phyloP scores from a whole-genome alignment of 768 basidiomycete species.

The Panus rudis region DNA sequence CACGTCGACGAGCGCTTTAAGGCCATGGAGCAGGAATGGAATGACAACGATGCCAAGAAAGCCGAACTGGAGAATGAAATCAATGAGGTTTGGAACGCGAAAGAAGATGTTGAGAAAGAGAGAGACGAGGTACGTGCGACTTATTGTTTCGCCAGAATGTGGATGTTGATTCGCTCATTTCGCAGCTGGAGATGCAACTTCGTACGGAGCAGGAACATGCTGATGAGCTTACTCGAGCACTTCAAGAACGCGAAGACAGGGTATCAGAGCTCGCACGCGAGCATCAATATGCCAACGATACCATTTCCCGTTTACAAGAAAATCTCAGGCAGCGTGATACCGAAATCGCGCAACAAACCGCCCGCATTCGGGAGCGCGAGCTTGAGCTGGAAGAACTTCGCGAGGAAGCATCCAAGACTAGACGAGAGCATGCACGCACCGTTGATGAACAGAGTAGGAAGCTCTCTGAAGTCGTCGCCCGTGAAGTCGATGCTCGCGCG shows the following conservation, averaged over 20 bases:
- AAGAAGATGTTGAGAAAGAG: conserved; percentile 51
- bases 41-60: conserved; percentile 47
- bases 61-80: conserved; percentile 49
- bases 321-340: conserved; percentile 49
- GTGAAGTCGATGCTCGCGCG: conserved; percentile 38
- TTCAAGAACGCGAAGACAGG: conserved; percentile 50
- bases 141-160: not conserved
- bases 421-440: conserved; percentile 46
- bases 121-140: conserved; percentile 39
- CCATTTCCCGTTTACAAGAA: conserved; percentile 46
- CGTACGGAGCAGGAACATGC: conserved; percentile 46
- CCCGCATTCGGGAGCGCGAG: conserved; percentile 41
- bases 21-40: conserved; percentile 55
- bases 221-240: conserved; percentile 36
- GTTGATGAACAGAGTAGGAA: conserved; percentile 41
- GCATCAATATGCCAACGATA: conserved; percentile 47
- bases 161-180: not conserved
- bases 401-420: conserved; percentile 46
- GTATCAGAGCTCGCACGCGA: conserved; percentile 49
- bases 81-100: conserved; percentile 44
- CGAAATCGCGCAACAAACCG: conserved; percentile 43
- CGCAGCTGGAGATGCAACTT: conserved; percentile 48
- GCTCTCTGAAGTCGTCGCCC: conserved; percentile 39
- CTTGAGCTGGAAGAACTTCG: conserved; percentile 46
- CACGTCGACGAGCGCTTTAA: conserved; percentile 31